Evolutionary conservation across 352 stramenopile species (phyloP).

Genomic region (Globisporangium spiculum): DNA sequence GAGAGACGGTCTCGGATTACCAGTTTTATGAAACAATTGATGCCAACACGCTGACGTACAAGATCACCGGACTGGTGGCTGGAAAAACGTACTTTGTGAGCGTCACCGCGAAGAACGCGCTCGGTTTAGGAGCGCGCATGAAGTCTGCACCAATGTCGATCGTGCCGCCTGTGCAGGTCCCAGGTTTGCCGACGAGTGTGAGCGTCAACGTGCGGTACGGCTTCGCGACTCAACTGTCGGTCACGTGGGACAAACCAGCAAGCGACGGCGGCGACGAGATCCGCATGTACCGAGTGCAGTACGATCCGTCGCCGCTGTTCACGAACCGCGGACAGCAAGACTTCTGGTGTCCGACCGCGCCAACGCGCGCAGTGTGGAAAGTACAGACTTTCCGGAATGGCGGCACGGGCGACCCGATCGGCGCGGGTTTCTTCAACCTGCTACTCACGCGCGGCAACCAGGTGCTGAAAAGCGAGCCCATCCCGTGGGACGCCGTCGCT

Average conservation of each 20-base stretch:
- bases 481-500: conserved; percentile 92
- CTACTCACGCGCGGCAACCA: conserved; percentile 46
- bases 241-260: conserved; percentile 40
- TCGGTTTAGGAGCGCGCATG: conserved; percentile 49
- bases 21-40: conserved; percentile 70
- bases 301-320: conserved; percentile 68
- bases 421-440: conserved; percentile 55
- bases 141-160: conserved; percentile 42
- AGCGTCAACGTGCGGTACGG: conserved; percentile 71
- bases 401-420: conserved; percentile 30
- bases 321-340: conserved; percentile 56
- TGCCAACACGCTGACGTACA: conserved; percentile 55
- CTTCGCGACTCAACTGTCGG: conserved; percentile 66
- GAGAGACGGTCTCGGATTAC: conserved; percentile 63
- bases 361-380: conserved; percentile 56
- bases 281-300: conserved; percentile 79
- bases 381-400: conserved; percentile 35
- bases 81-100: conserved; percentile 84
- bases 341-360: conserved; percentile 57
- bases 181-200: conserved; percentile 65
- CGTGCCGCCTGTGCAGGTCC: conserved; percentile 71
- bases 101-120: conserved; percentile 87
- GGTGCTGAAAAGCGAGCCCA: conserved; percentile 63
- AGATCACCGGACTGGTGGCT: conserved; percentile 60
- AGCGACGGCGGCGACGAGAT: conserved; percentile 61